Evolutionary conservation across 2,329 filamentous ascomycete species (phyloP), one percentile per base, ranked within the genome.

Genomic region (Pseudogymnoascus sp.): DNA sequence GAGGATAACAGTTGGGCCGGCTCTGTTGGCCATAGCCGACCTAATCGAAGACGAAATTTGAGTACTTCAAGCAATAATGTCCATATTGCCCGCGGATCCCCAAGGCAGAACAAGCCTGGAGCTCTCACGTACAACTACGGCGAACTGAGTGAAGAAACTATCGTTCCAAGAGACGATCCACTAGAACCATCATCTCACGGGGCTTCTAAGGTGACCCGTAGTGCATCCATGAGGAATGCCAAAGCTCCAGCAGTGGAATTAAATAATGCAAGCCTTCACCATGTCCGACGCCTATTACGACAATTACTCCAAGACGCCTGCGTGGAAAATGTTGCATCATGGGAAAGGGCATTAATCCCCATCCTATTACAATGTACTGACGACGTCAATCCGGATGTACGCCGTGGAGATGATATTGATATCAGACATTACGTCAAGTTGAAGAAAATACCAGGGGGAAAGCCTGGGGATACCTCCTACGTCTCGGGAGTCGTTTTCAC

Each of bases 341-440:
- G 95, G 95, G 90, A 97, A 72, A 93, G 88, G 68, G 91, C 93
- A 0, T 79, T 99, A 11, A 83, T 97, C 60, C 95, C 95, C 0
- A 96, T 99, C 61, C 81, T 99, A 19, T 80, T 97, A 22, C 89
- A 89, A 69, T 95, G 93, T 67, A 96, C 93, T 0, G 92, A 97
- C 68, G 95, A 98, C 72, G 93, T 99, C 3, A 89, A 96, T 66
- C 95, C 95, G 1, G 90, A 98, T 73, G 90, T 97, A 50, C 89
- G 92, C 63, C 84, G 86, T 62, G 93, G 92, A 28, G 95, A 99
- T 74, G 90, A 95, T 72, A 98, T 99, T 82, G 95, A 99, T 73
- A 95, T 99, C 65, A 85, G 95, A 3, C 93, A 98, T 73, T 99
- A 97, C 72, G 91, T 99, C 66, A 99, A 99, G 73, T 78, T 99